These are phyloP conservation scores for Moricandia arvensis DNA, from an alignment of 345 rosid genomes.

Conservation along the genomic window DNA sequence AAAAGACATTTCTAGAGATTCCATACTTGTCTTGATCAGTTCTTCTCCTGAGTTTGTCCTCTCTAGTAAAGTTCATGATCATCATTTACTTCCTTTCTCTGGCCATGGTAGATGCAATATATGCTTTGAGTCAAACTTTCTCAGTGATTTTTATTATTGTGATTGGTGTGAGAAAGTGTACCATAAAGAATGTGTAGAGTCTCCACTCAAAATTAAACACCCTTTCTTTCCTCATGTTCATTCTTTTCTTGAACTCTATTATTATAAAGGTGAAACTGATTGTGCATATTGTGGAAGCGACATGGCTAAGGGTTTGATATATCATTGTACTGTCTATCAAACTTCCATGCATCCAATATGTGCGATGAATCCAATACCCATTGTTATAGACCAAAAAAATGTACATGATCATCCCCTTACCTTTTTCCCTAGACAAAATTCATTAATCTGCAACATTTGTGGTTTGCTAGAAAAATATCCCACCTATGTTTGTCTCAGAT, in stretches of 20 bases:
- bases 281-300: not conserved
- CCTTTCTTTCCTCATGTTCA: not conserved
- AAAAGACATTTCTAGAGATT: not conserved
- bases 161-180: not conserved
- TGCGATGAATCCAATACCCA: not conserved
- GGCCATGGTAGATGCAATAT: too few relatives aligned
- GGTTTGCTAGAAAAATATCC: not conserved
- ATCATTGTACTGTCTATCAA: not conserved
- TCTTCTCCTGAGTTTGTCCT: not conserved
- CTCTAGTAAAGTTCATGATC: not conserved
- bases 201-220: constrained; percentile 3
- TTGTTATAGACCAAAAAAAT: not conserved
- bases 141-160: not conserved
- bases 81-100: not conserved
- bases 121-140: not conserved
- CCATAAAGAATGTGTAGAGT: not conserved
- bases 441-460: constrained; percentile 10
- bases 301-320: not conserved
- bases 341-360: not conserved
- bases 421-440: not conserved
- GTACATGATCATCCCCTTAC: not conserved
- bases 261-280: not conserved
- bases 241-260: not conserved
- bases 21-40: not conserved
- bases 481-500: not conserved